Evolutionary conservation across 2,329 filamentous ascomycete species (phyloP), one percentile per base, ranked within the genome.

Genomic region (Daldinia sp.): DNA sequence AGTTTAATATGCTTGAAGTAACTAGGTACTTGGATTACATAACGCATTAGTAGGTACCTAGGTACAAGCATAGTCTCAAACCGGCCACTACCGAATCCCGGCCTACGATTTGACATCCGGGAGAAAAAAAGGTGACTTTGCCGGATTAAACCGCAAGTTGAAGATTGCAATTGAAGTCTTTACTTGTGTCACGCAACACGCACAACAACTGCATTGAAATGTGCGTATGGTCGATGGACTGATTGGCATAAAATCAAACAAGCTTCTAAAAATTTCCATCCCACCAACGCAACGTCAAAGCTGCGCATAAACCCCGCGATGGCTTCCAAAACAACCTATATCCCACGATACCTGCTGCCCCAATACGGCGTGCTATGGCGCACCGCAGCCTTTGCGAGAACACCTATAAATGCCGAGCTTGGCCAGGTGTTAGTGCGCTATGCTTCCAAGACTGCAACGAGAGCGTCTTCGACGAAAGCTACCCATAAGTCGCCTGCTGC

Each of bases 271-370:
- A 37, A 37, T 3, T 19, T 37, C 34, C n/a, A n/a, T n/a, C n/a
- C 34, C 34, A 37, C 34, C 34, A 17, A 1, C 34, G 34, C 34
- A 17, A 1, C 34, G 34, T 37, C n/a, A 17, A 43, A 43, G 39
- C 39, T 43, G 29, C 6, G 29, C 11, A 15, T 30, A 11, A 34
- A 19, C 21, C 39, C 39, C 55, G 61, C 34, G 39, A 80, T 85
- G 81, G 75, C 82, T 51, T 71, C 76, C 43, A 81, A 81, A 34
- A 77, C 80, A n/a, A 77, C 80, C 21, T 75, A 81, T 65, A 90
- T 91, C 64, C 88, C 88, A 27, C 83, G 84, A 47, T 91, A 91
- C 73, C 83, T 91, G n/a, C 83, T 91, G 37, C 89, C 89, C 3
- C 83, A 87, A 64, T 82, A 85, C 69, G 79, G 84, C 56, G 78